phyloP scores from a whole-genome alignment of 345 rosid genomes.

The Salix udensis region DNA sequence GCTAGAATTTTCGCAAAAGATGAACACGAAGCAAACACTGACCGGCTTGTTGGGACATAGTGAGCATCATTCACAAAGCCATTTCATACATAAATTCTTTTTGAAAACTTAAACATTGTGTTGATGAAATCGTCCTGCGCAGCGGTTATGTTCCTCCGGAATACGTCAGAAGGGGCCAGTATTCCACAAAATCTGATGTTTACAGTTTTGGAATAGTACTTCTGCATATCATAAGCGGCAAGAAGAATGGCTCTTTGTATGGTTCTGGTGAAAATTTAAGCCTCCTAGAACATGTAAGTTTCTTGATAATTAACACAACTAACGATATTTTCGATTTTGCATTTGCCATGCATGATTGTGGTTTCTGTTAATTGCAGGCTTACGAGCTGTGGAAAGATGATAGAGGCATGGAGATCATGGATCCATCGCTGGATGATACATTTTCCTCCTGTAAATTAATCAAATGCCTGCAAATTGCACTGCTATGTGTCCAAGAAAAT shows the following conservation, averaged over 20 bases:
- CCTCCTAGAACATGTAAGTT: too few relatives aligned
- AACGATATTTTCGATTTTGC: too few relatives aligned
- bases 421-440: slow-evolving; percentile 27
- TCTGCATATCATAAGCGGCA: too few relatives aligned
- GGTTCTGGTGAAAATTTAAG: too few relatives aligned
- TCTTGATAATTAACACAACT: too few relatives aligned
- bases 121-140: too few relatives aligned
- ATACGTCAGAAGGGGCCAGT: too few relatives aligned
- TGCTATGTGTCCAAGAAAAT: slow-evolving; percentile 33
- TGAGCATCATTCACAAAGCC: neutral
- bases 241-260: too few relatives aligned
- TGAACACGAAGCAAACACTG: neutral
- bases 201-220: too few relatives aligned
- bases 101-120: too few relatives aligned
- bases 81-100: neutral
- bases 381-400: slow-evolving; percentile 22
- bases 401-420: slow-evolving; percentile 25
- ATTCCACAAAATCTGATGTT: too few relatives aligned
- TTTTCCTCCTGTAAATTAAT: slow-evolving; percentile 12
- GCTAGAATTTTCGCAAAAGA: neutral
- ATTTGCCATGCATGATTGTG: neutral
- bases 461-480: slow-evolving; percentile 32
- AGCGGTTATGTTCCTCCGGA: too few relatives aligned
- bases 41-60: neutral
- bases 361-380: slow-evolving; percentile 19